These are phyloP conservation scores for Piper longum DNA, from an alignment of 164 flowering plant species.

Conservation along the genomic window DNA sequence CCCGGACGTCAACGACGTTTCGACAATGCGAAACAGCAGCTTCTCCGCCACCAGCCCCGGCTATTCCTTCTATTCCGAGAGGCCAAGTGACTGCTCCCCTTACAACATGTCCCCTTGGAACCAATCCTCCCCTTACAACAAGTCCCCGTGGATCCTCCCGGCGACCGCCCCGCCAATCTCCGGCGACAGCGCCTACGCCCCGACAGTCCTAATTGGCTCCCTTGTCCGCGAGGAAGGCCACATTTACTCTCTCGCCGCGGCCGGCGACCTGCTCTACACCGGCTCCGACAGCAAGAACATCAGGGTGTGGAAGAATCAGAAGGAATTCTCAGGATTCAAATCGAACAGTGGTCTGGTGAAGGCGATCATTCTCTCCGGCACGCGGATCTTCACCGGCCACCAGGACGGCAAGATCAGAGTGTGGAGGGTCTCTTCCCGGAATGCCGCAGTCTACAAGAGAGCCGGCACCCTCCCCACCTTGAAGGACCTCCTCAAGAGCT, in stretches of 20 bases:
- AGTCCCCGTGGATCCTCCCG: constrained; percentile 31
- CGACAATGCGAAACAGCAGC: constrained; percentile 12
- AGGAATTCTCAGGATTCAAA: constrained; percentile 62
- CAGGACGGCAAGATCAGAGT: constrained; percentile 82
- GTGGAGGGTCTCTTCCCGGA: constrained; percentile 47
- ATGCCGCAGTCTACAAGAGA: constrained; percentile 35
- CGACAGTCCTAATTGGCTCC: constrained; percentile 43
- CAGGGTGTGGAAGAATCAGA: constrained; percentile 66
- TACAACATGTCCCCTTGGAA: constrained; percentile 39
- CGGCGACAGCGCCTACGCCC: constrained; percentile 1
- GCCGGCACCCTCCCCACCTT: constrained; percentile 52
- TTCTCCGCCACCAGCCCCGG: constrained; percentile 19
- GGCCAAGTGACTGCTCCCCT: constrained; percentile 26
- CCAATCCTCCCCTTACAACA: constrained; percentile 21
- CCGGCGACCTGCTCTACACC: constrained; percentile 57
- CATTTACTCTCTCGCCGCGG: constrained; percentile 60
- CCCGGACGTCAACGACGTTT: constrained; percentile 5
- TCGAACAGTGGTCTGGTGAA: constrained; percentile 74
- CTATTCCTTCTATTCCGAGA: constrained; percentile 4
- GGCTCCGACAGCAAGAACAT: constrained; percentile 97
- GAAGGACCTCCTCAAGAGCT: constrained; percentile 49
- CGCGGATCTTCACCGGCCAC: constrained; percentile 77
- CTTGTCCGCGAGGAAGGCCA: constrained; percentile 81
- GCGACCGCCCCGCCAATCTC: constrained; percentile 2
- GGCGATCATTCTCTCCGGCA: constrained; percentile 56